phyloP scores from a whole-genome alignment of 1,284 basidiomycete genomes.

The Cryptococcus sp. region DNA sequence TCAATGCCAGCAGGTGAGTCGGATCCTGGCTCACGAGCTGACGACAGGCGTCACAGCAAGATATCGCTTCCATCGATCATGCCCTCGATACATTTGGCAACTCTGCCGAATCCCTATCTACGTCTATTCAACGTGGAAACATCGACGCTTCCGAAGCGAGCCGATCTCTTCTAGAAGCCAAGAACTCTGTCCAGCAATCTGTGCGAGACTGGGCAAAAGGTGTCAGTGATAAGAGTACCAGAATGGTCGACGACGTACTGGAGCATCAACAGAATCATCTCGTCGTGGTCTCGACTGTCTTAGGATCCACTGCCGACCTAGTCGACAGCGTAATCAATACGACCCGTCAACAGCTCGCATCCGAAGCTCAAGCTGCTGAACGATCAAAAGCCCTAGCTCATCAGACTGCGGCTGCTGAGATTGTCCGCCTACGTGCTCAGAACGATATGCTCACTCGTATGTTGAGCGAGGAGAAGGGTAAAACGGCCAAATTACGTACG shows the following conservation, averaged over 20 bases:
- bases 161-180: slow-evolving; percentile 24
- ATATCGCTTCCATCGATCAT: slow-evolving; percentile 31
- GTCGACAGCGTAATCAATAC: slow-evolving; percentile 61
- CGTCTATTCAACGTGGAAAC: slow-evolving; percentile 56
- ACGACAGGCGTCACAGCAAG: slow-evolving; percentile 22
- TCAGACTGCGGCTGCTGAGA: slow-evolving; percentile 58
- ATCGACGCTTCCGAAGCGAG: slow-evolving; percentile 53
- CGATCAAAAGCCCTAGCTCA: slow-evolving; percentile 56
- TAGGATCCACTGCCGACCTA: slow-evolving; percentile 48
- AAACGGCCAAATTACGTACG: slow-evolving; percentile 62
- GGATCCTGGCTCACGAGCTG: too few species aligned
- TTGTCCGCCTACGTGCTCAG: slow-evolving; percentile 63
- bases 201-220: slow-evolving; percentile 31
- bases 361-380: slow-evolving; percentile 55
- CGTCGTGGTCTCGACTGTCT: slow-evolving; percentile 38
- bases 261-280: slow-evolving; percentile 42
- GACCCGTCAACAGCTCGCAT: slow-evolving; percentile 56
- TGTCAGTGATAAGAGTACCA: slow-evolving; percentile 24
- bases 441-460: slow-evolving; percentile 64
- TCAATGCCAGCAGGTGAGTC: slow-evolving; percentile 52
- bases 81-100: slow-evolving; percentile 59
- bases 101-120: slow-evolving; percentile 58
- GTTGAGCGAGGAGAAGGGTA: slow-evolving; percentile 63
- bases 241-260: slow-evolving; percentile 41
- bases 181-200: slow-evolving; percentile 39